Conservation (phyloP, 2,329 filamentous ascomycete species). For the Cercospora sp. region DNA sequence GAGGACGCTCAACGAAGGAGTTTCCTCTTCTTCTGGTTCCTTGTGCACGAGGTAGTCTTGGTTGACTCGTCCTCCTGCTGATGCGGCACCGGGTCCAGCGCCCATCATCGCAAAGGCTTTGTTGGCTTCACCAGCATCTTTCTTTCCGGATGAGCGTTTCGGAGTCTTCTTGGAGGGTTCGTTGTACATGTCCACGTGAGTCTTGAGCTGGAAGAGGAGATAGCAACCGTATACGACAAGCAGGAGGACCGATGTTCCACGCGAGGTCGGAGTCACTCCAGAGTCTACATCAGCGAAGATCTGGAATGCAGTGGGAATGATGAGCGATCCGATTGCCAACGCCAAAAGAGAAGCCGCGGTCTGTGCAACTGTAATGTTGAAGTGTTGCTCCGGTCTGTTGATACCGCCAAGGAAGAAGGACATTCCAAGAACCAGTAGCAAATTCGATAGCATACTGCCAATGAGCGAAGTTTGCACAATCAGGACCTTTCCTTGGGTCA, state of each 20-base stretch:
- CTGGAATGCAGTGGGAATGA: constrained; percentile 87
- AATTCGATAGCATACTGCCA: constrained; percentile 86
- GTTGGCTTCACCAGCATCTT: constrained; percentile 52
- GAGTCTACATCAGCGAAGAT: constrained; percentile 42
- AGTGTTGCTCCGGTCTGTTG: constrained; percentile 76
- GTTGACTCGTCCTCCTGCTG: constrained; percentile 53
- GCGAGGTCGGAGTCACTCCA: constrained; percentile 54
- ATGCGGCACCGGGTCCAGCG: constrained; percentile 53
- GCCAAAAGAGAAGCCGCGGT: constrained; percentile 80
- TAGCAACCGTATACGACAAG: constrained; percentile 81
- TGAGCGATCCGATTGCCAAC: constrained; percentile 75
- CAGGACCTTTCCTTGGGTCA: constrained; percentile 69
- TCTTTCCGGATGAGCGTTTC: constrained; percentile 51
- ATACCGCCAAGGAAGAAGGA: constrained; percentile 87
- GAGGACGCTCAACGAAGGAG: constrained; percentile 69
- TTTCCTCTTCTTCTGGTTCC: constrained; percentile 63
- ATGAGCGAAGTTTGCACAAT: constrained; percentile 94
- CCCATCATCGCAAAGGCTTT: constrained; percentile 55
- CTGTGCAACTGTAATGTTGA: constrained; percentile 90
- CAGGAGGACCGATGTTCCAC: constrained; percentile 75
- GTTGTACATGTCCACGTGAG: constrained; percentile 78
- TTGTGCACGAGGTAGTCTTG: constrained; percentile 48
- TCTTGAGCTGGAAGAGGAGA: constrained; percentile 87
- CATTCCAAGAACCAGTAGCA: constrained; percentile 86
- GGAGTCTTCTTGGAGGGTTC: constrained; percentile 75